Percentiles rank a stretch among this genome's conserved stretches.
Conservation (phyloP, 2,329 filamentous ascomycete species). For the Ceratocystis destructans region DNA sequence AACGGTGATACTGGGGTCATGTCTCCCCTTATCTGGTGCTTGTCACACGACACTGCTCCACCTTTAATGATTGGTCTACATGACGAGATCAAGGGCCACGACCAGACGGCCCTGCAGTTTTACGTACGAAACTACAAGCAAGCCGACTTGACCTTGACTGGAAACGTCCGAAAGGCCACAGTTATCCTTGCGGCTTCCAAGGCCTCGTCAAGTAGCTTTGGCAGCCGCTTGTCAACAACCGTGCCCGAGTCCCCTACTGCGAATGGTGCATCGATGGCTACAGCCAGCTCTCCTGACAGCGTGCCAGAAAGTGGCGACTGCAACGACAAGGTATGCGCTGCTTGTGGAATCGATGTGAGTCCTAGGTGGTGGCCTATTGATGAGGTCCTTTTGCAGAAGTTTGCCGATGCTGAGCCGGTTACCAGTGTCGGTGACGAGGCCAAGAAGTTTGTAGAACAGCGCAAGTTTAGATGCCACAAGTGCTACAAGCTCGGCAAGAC, state of each 20-base stretch:
- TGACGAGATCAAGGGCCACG: conserved; percentile 13
- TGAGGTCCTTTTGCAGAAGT: conserved; percentile 36
- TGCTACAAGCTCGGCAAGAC: conserved; percentile 46
- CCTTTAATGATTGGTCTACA: conserved; percentile 26
- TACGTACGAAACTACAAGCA: conserved; percentile 89
- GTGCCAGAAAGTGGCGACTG: conserved; percentile 26
- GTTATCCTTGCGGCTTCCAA: conserved; percentile 40
- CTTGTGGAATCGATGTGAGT: conserved; percentile 55
- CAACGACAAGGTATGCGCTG: conserved; percentile 45
- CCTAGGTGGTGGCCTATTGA: conserved; percentile 58
- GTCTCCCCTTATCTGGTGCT: conserved; percentile 81
- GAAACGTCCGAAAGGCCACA: conserved; percentile 84
- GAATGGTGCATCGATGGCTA: conserved; percentile 16
- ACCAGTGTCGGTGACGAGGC: conserved; percentile 38
- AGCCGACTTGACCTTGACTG: conserved; percentile 77
- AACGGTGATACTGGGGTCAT: conserved; percentile 71
- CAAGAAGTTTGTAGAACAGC: conserved; percentile 44
- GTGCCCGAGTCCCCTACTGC: conserved; percentile 22
- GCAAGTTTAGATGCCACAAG: conserved; percentile 61
- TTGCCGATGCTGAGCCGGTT: conserved; percentile 37
- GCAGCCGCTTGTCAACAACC: conserved; percentile 44
- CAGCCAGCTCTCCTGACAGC: conserved; percentile 20
- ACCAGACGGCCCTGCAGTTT: conserved; percentile 68
- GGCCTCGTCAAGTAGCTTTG: conserved; percentile 26
- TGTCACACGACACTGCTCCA: conserved; percentile 65